Base-by-base conservation (phyloP, 441 rosid species). In the Erodium chrysanthum region DNA sequence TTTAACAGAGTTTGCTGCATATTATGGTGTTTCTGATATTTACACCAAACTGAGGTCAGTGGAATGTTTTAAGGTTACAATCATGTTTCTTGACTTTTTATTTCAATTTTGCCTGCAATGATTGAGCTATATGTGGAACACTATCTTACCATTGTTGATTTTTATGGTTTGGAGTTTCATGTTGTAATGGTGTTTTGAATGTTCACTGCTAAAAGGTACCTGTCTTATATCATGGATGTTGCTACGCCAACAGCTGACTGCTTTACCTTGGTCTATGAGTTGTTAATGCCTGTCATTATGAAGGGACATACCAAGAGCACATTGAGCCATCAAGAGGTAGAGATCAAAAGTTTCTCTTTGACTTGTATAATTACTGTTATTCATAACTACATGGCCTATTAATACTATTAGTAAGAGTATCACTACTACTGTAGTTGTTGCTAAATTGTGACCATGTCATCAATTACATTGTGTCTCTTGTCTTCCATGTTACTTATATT, bases 241-340 rank as follows among this genome's bases (percentile, higher is more conserved):
- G 96, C 99, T 56, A 91, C 99, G 25, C 99, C 99, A 0, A 91
- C 99, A 29, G 93, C 96, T 0, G 99, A 94, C 82, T 94, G 99
- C 78, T 91, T 94, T 80, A 84, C 79, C 42, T 74, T 94, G 89
- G 97, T 94, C 66, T 73, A 82, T 82, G 97, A 88, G 68, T 82
- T 91, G 79, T 76, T 94, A 76, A 78, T 80, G 79, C 97, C 99
- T 40, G 97, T 89, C 22, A 68, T 88, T 67, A 86, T 87, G 96
- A 89, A 89, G 74, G 93, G 99, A 54, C 78, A 86, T 66, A 83
- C 78, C 83, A 91, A 84, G 86, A 83, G 82, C 75, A 81, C 83
- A 67, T 80, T 94, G 79, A 94, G 99, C 84, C 99, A 89, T 80
- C 99, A 91, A 79, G 98, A 91, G 98, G 98, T 91, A 80, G 50